phyloP scores from a whole-genome alignment of 257 asterid genomes.

The Ligustrum vulgare region DNA sequence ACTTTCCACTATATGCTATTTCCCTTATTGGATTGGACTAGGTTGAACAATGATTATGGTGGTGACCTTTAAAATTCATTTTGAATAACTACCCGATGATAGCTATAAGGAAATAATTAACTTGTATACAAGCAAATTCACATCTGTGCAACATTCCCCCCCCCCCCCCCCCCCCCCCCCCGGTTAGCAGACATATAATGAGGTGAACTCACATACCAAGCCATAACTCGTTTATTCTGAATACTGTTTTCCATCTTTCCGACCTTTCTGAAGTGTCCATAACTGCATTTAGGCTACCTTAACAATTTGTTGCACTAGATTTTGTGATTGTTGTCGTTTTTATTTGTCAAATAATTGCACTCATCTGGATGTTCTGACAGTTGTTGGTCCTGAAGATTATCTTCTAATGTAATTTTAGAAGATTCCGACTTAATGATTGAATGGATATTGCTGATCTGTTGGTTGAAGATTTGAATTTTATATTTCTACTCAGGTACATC shows the following conservation, averaged over 20 bases:
- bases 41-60: too few relatives aligned
- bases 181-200: neutral
- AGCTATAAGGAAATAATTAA: too few relatives aligned
- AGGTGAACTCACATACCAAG: neutral
- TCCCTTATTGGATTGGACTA: too few relatives aligned
- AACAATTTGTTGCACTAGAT: neutral
- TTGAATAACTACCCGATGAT: too few relatives aligned
- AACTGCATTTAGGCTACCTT: neutral
- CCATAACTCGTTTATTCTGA: too few relatives aligned
- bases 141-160: neutral
- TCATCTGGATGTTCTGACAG: neutral
- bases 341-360: neutral
- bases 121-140: neutral
- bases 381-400: neutral
- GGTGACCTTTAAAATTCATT: too few relatives aligned
- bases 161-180: too few relatives aligned
- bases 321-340: neutral
- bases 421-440: neutral
- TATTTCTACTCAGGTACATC: slow-evolving; percentile 62
- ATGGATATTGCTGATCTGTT: neutral
- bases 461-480: neutral
- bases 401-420: too few relatives aligned
- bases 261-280: neutral
- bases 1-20: too few relatives aligned
- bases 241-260: neutral